phyloP scores from a whole-genome alignment of 176 grass and related monocot species.

The Puccinellia tenuiflora region DNA sequence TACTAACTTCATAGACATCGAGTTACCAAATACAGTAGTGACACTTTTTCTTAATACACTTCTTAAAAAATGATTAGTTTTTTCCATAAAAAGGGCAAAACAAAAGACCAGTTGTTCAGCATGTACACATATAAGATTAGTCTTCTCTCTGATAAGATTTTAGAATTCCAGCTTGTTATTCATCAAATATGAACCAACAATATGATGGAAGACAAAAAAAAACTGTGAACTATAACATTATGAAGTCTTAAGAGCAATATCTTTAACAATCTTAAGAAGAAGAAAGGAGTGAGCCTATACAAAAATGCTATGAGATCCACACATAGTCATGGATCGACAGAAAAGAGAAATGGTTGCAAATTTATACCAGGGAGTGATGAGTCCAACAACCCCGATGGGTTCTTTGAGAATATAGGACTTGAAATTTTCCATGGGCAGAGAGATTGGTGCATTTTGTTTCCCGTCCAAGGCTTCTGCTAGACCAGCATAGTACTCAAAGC shows the following conservation, averaged over 20 bases:
- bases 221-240: neutral
- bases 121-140: neutral
- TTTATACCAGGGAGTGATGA: conserved; percentile 95
- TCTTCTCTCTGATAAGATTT: neutral
- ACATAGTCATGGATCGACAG: no score
- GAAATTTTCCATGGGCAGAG: conserved; percentile 81
- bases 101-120: neutral
- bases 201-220: neutral
- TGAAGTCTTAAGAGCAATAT: neutral
- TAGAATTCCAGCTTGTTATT: neutral
- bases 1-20: conserved; percentile 2
- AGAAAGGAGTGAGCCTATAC: neutral
- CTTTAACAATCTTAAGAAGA: neutral
- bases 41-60: neutral
- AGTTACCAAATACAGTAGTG: neutral
- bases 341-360: no score
- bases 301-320: neutral
- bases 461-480: conserved; percentile 74
- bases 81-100: neutral
- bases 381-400: conserved; percentile 92
- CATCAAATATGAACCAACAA: neutral
- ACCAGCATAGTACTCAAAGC: conserved; percentile 91
- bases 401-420: conserved; percentile 74
- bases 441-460: conserved; percentile 69
- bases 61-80: neutral